Conservation (phyloP, 179 eudicot species). For the Dionaea muscipula region DNA sequence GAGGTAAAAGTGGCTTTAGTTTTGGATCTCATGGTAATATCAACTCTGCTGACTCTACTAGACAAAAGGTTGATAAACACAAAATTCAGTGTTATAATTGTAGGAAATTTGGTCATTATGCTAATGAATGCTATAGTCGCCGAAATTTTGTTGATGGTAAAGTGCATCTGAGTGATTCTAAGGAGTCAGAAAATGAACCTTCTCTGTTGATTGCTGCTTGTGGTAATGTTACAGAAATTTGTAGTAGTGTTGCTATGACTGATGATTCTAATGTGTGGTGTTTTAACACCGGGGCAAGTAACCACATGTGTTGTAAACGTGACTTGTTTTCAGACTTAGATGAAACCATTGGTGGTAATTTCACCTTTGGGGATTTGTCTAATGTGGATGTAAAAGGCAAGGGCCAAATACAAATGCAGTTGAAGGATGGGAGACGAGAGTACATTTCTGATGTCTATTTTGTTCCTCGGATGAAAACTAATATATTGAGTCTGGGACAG, state of each 20-base stretch:
- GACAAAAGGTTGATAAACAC: background rate
- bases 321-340: constrained; percentile 2
- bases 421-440: constrained; percentile 9
- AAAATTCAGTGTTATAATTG: background rate
- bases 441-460: constrained; percentile 7
- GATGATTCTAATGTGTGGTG: constrained; percentile 7
- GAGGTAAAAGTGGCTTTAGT: constrained; percentile 1
- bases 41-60: too few species aligned
- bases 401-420: constrained; percentile 5
- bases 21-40: background rate
- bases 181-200: too few species aligned
- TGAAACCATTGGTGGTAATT: background rate
- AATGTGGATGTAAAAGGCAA: constrained; percentile 9
- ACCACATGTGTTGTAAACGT: constrained; percentile 11
- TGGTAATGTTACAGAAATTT: too few species aligned
- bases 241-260: background rate
- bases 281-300: constrained; percentile 15
- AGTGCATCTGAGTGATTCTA: too few species aligned
- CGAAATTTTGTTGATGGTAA: too few species aligned
- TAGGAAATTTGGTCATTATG: too few species aligned
- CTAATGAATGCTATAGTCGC: too few species aligned
- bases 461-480: constrained; percentile 10
- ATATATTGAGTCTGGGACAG: constrained; percentile 13
- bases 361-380: background rate
- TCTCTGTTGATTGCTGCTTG: too few species aligned